Evolutionary conservation across 805 yeast species (phyloP).

Genomic region (Yamadazyma akitaensis): DNA sequence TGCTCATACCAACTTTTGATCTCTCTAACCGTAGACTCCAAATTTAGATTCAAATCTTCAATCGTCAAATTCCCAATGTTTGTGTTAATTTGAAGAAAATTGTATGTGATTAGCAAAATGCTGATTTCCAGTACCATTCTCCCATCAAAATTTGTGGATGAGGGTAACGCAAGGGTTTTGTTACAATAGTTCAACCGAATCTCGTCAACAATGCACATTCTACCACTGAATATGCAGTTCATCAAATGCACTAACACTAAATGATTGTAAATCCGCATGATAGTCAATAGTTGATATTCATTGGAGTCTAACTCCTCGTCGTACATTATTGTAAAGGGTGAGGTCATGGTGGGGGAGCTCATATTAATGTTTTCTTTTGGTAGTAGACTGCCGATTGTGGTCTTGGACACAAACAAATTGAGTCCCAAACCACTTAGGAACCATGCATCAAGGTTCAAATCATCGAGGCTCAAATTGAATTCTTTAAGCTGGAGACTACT

Average conservation of each 20-base stretch:
- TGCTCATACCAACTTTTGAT: constrained; percentile 60
- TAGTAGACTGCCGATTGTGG: constrained; percentile 42
- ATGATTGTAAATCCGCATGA: constrained; percentile 69
- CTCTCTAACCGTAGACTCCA: constrained; percentile 42
- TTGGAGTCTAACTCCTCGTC: constrained; percentile 31
- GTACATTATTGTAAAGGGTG: constrained; percentile 28
- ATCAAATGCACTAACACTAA: constrained; percentile 63
- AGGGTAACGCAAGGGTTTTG: constrained; percentile 51
- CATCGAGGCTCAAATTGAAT: constrained; percentile 21
- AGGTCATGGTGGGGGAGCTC: constrained; percentile 7
- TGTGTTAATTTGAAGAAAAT: constrained; percentile 45
- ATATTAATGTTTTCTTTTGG: constrained; percentile 6
- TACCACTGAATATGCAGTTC: constrained; percentile 63
- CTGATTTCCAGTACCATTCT: constrained; percentile 76
- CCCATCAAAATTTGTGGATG: constrained; percentile 78
- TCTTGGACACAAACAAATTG: constrained; percentile 55
- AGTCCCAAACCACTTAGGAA: constrained; percentile 62
- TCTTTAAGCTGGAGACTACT: constrained; percentile 5
- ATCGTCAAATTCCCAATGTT: constrained; percentile 14
- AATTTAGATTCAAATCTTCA: constrained; percentile 22
- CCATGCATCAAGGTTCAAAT: constrained; percentile 66
- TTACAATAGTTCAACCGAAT: constrained; percentile 57
- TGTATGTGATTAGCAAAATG: constrained; percentile 55
- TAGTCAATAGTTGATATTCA: constrained; percentile 51
- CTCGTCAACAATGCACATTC: constrained; percentile 61